phyloP scores from a whole-genome alignment of 2,329 filamentous ascomycete species.

The Stagonosporopsis cucurbitacearum region DNA sequence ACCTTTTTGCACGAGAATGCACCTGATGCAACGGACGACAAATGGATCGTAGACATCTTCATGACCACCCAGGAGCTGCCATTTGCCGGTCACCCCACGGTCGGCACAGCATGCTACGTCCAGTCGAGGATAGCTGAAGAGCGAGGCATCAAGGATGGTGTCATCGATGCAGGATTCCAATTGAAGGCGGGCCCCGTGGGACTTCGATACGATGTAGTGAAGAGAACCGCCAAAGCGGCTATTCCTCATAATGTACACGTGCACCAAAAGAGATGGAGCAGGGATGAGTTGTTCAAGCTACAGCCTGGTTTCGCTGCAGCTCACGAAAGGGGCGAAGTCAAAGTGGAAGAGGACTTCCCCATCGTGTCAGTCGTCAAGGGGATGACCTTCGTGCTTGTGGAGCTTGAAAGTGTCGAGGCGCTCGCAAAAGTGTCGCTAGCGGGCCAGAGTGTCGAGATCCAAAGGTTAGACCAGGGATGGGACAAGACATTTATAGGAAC shows the following conservation, averaged over 20 bases:
- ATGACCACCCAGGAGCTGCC: constrained; percentile 59
- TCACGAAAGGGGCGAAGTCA: constrained; percentile 19
- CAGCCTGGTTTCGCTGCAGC: constrained; percentile 46
- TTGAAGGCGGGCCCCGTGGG: constrained; percentile 56
- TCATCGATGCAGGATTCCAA: constrained; percentile 48
- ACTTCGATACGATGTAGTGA: constrained; percentile 50
- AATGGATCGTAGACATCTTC: constrained; percentile 63
- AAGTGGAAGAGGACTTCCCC: constrained; percentile 34
- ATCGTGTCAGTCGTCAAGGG: constrained; percentile 68
- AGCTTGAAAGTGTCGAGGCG: constrained; percentile 65
- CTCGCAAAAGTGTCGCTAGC: constrained; percentile 56
- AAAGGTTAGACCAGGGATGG: constrained; percentile 58
- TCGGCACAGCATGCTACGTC: constrained; percentile 61
- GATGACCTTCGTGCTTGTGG: constrained; percentile 74
- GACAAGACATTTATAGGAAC: constrained; percentile 58
- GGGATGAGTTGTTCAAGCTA: constrained; percentile 36
- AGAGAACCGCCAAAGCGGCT: constrained; percentile 60
- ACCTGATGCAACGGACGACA: constrained; percentile 23
- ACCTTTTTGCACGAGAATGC: constrained; percentile 58
- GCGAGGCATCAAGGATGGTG: constrained; percentile 23
- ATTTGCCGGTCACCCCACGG: constrained; percentile 64
- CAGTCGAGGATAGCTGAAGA: constrained; percentile 40
- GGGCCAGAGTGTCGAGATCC: constrained; percentile 40
- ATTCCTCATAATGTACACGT: constrained; percentile 69
- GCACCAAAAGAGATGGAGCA: constrained; percentile 32